Evolutionary conservation across 371 early-diverging fungal genomes (phyloP).

Genomic region (Actinomortierella wolfii): DNA sequence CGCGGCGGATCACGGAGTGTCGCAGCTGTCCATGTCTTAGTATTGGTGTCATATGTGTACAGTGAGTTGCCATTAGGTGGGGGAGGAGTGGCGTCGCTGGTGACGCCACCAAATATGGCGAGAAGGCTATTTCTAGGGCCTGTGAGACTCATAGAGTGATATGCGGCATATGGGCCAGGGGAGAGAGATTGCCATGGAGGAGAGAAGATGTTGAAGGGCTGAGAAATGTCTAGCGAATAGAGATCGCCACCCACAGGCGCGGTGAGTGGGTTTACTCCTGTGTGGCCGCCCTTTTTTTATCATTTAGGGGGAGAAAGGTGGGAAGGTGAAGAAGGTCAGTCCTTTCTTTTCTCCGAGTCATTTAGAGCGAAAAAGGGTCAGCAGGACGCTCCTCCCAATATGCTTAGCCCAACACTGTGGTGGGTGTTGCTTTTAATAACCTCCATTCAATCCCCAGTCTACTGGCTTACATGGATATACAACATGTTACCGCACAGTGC

Average conservation of each 20-base stretch:
- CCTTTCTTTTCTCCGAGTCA: too few species aligned
- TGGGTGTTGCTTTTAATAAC: too few species aligned
- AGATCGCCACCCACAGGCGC: conserved; percentile 41
- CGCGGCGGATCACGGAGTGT: conserved; percentile 36
- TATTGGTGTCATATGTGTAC: conserved; percentile 20
- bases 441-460: too few species aligned
- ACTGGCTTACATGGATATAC: conserved; percentile 20
- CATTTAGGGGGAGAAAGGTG: too few species aligned
- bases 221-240: conserved; percentile 32
- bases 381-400: too few species aligned
- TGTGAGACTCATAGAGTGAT: conserved; percentile 19
- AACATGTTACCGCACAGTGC: conserved; percentile 29
- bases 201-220: conserved; percentile 34
- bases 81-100: conserved; percentile 1
- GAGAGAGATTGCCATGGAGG: conserved; percentile 37
- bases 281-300: conserved; percentile 21
- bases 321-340: too few species aligned
- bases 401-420: too few species aligned
- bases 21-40: conserved; percentile 19
- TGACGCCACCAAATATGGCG: conserved; percentile 38
- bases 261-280: conserved; percentile 33
- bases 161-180: conserved; percentile 38
- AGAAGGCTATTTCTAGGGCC: conserved; percentile 25
- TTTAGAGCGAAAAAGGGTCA: too few species aligned
- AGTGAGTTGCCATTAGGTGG: conserved; percentile 15